Conservation (phyloP, 352 stramenopile species). For the Pythium periplocum region DNA sequence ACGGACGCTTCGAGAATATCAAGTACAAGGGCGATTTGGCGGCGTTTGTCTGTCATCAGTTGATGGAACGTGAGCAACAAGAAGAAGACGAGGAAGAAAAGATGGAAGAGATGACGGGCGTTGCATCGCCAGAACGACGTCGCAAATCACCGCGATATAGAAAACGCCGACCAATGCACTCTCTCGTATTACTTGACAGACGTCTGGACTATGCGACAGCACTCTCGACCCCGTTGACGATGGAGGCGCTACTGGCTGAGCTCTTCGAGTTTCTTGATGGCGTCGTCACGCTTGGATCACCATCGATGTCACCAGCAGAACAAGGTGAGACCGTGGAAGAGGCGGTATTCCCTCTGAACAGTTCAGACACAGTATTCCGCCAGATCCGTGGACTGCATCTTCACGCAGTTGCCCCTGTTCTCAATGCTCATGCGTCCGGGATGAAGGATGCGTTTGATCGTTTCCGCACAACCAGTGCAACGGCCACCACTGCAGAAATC, state of each 20-base stretch:
- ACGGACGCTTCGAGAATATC: conserved; percentile 55
- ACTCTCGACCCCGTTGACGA: conserved; percentile 63
- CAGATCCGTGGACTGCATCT: conserved; percentile 66
- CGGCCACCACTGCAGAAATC: conserved; percentile 48
- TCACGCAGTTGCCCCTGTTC: conserved; percentile 33
- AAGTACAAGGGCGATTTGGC: conserved; percentile 78
- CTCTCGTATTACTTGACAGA: conserved; percentile 69
- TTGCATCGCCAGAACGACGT: too few relatives aligned
- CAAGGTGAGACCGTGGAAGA: too few relatives aligned
- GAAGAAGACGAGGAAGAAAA: conserved; percentile 1
- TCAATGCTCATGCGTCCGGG: conserved; percentile 44
- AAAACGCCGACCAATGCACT: conserved; percentile 19
- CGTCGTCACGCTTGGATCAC: conserved; percentile 26
- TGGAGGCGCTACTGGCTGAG: conserved; percentile 66
- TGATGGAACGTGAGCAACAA: conserved; percentile 35
- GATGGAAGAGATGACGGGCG: too few relatives aligned
- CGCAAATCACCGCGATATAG: too few relatives aligned
- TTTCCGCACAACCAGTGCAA: conserved; percentile 44
- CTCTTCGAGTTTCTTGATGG: conserved; percentile 57
- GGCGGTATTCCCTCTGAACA: conserved; percentile 34
- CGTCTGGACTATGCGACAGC: conserved; percentile 63
- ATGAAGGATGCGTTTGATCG: conserved; percentile 48
- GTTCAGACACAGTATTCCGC: conserved; percentile 43
- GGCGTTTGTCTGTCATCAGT: conserved; percentile 57
- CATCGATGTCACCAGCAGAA: too few relatives aligned